Evolutionary conservation across 495 filamentous ascomycete genomes (phyloP).

Genomic region (Staphylotrichum longicolle): DNA sequence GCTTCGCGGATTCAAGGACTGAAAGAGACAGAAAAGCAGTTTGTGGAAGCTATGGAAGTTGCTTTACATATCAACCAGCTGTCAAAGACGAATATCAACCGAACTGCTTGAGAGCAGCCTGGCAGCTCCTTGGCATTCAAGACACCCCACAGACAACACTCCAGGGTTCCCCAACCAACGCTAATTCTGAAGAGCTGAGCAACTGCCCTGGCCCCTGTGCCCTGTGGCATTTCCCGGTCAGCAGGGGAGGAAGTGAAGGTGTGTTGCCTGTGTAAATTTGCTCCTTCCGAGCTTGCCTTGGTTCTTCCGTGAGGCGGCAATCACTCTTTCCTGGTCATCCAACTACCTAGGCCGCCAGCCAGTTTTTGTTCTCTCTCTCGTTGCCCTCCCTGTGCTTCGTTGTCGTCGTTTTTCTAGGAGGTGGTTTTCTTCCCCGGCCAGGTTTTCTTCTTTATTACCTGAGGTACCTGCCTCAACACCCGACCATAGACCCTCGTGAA

Average conservation of each 20-base stretch:
- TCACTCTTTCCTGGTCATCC: too few species aligned
- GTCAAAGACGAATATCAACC: too few species aligned
- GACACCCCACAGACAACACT: constrained; percentile 7
- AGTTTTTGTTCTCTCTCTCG: too few species aligned
- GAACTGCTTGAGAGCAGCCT: background rate
- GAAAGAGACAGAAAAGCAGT: too few species aligned
- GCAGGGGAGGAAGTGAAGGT: constrained; percentile 7
- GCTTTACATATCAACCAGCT: too few species aligned
- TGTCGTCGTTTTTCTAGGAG: too few species aligned
- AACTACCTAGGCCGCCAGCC: too few species aligned
- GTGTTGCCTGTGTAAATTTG: constrained; percentile 1
- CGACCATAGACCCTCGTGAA: background rate
- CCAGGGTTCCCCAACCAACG: constrained; percentile 5
- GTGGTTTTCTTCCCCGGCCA: background rate
- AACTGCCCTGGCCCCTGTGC: constrained; percentile 5
- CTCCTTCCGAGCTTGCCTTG: background rate
- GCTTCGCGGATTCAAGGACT: too few species aligned
- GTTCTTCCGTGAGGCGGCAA: too few species aligned
- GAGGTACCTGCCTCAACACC: background rate
- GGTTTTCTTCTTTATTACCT: background rate
- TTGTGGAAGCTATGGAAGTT: too few species aligned
- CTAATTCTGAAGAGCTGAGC: constrained; percentile 1
- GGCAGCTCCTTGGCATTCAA: constrained; percentile 7
- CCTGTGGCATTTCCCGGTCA: background rate
- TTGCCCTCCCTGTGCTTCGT: too few species aligned